Evolutionary conservation across 2,329 filamentous ascomycete genomes (phyloP), one percentile per base, ranked within the genome.

Genomic region (Pseudocercospora musae): DNA sequence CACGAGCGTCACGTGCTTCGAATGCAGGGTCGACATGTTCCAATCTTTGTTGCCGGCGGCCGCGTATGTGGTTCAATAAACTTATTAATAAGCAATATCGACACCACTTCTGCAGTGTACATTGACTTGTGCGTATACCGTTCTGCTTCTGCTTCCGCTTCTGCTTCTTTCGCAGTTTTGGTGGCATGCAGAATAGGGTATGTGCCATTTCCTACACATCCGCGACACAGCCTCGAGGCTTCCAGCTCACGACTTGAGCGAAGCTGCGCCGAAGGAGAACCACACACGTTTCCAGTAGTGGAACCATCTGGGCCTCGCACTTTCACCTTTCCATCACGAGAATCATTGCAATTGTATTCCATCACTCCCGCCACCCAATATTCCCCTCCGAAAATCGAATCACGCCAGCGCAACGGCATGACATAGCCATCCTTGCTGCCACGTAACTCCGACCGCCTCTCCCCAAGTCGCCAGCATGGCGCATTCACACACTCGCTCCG

Each of bases 1-100:
- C 37, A 48, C 56, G 37, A n/a, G 27, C 42, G 20, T 46, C 56
- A 59, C 48, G 60, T 52, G 56, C 56, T 46, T n/a, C n/a, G n/a
- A n/a, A n/a, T n/a, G n/a, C n/a, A n/a, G n/a, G n/a, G n/a, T n/a
- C n/a, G n/a, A n/a, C n/a, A n/a, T n/a, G n/a, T n/a, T n/a, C n/a
- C n/a, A n/a, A n/a, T 60, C 57, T 60, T 60, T 64, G 62, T 58
- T 54, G 60, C 64, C 62, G 62, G 62, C 55, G 50, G 60, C 64
- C 62, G 62, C 48, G 53, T 52, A 48, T 57, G 59, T 52, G 18
- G 23, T 20, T 66, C 62, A 66, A 66, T 64, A 66, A 58, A 42
- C 48, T 37, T 52, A 25, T 15, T 5, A 10, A 40, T 5, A 10
- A 40, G 37, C 37, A 40, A 18, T 2, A 23, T 23, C 44, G 15